Evolutionary conservation across 1,139 yeast genomes (phyloP).

Genomic region (Pichia sp.): DNA sequence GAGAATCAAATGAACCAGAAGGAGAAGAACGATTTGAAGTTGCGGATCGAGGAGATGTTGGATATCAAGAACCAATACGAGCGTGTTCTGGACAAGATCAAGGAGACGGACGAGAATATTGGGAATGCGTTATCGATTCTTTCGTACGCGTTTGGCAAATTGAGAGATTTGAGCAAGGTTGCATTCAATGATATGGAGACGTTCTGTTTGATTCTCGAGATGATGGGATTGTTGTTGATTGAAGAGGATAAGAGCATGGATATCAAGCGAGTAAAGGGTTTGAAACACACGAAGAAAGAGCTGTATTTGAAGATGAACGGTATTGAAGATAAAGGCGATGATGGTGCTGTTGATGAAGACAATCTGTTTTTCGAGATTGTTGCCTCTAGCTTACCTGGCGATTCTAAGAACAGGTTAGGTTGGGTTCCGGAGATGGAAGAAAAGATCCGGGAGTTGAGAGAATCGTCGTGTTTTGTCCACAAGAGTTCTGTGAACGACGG

Average conservation of each 20-base stretch:
- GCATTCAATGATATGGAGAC: constrained; percentile 39
- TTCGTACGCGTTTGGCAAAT: constrained; percentile 25
- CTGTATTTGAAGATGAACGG: not conserved
- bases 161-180: constrained; percentile 38
- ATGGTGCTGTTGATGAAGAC: constrained; percentile 18
- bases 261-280: constrained; percentile 69
- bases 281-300: constrained; percentile 43
- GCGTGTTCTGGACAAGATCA: constrained; percentile 31
- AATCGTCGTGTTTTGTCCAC: not conserved
- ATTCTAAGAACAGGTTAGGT: constrained; percentile 26
- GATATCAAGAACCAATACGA: constrained; percentile 38
- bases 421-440: constrained; percentile 25
- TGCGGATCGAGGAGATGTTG: constrained; percentile 52
- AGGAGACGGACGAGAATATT: constrained; percentile 28
- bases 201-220: constrained; percentile 63
- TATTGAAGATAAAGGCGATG: not conserved
- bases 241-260: constrained; percentile 41
- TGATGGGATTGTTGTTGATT: constrained; percentile 70
- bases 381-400: constrained; percentile 33
- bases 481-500: no score
- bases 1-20: constrained; percentile 51
- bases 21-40: constrained; percentile 47
- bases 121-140: constrained; percentile 22
- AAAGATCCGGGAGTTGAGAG: constrained; percentile 4
- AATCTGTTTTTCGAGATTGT: constrained; percentile 29